Evolutionary conservation across 108 stramenopile genomes (phyloP).

Genomic region (Cyclostephanos tholiformis): DNA sequence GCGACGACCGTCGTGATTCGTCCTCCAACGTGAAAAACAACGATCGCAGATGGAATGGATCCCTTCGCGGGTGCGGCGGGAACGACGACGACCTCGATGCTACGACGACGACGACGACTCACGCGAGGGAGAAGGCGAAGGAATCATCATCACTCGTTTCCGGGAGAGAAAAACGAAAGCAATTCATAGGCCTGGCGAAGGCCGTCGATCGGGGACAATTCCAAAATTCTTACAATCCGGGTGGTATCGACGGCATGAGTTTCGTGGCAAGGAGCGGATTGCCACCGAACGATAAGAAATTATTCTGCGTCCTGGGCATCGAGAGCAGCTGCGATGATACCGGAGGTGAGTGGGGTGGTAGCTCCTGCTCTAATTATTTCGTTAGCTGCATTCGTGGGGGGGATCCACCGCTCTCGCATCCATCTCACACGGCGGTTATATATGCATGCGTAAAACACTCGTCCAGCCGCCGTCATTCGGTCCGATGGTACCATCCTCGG

Average conservation of each 20-base stretch:
- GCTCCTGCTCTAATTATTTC: no score
- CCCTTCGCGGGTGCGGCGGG: background rate
- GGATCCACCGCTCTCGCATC: background rate
- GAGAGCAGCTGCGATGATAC: constrained; percentile 98
- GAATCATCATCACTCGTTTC: constrained; percentile 12
- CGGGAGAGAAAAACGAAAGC: constrained; percentile 56
- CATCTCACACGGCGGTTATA: background rate
- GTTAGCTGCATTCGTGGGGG: no score
- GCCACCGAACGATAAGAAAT: constrained; percentile 44
- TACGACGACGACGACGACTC: background rate
- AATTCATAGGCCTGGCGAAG: constrained; percentile 82
- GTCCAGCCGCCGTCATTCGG: constrained; percentile 87
- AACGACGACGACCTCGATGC: background rate
- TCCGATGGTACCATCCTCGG: constrained; percentile 93
- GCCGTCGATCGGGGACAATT: constrained; percentile 87
- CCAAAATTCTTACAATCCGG: constrained; percentile 63
- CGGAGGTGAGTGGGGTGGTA: constrained; percentile 34
- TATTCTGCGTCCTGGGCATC: constrained; percentile 92
- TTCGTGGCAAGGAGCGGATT: constrained; percentile 77
- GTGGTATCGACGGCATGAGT: constrained; percentile 50
- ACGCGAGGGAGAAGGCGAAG: constrained; percentile 18
- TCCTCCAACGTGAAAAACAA: background rate
- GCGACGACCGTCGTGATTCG: background rate
- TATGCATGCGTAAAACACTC: background rate
- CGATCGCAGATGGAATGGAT: background rate